Evolutionary conservation across 768 basidiomycete genomes (phyloP).

Genomic region (Lanmaoa rubissima): DNA sequence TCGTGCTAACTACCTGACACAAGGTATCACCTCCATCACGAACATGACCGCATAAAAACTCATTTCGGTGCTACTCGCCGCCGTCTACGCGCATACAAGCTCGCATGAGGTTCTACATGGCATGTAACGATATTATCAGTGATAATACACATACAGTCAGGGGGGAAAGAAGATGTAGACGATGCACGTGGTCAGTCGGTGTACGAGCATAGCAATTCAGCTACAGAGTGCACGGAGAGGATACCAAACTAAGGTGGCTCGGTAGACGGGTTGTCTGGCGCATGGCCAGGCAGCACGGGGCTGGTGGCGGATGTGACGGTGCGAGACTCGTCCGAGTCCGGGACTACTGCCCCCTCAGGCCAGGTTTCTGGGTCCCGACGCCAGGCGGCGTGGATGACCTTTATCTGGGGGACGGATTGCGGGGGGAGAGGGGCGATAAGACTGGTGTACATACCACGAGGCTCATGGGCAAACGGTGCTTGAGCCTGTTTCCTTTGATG

Average conservation of each 20-base stretch:
- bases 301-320: neutral
- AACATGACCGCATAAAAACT: constrained; percentile 39
- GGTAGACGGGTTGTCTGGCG: neutral
- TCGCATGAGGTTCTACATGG: constrained; percentile 1
- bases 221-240: neutral
- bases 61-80: neutral
- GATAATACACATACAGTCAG: constrained; percentile 5
- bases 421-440: neutral
- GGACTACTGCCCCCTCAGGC: constrained; percentile 61
- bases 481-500: constrained; percentile 54
- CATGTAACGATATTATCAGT: constrained; percentile 11
- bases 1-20: constrained; percentile 16
- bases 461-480: constrained; percentile 57
- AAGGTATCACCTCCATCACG: constrained; percentile 83
- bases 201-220: neutral
- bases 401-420: constrained; percentile 47
- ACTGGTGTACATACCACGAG: constrained; percentile 51
- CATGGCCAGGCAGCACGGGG: neutral
- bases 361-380: constrained; percentile 68
- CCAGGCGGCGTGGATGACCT: constrained; percentile 74
- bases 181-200: neutral
- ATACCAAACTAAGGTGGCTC: constrained; percentile 4
- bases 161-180: neutral
- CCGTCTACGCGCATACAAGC: constrained; percentile 33
- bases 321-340: constrained; percentile 56